These are phyloP conservation scores for Suillus discolor DNA, from an alignment of 768 basidiomycete genomes.

Conservation along the genomic window DNA sequence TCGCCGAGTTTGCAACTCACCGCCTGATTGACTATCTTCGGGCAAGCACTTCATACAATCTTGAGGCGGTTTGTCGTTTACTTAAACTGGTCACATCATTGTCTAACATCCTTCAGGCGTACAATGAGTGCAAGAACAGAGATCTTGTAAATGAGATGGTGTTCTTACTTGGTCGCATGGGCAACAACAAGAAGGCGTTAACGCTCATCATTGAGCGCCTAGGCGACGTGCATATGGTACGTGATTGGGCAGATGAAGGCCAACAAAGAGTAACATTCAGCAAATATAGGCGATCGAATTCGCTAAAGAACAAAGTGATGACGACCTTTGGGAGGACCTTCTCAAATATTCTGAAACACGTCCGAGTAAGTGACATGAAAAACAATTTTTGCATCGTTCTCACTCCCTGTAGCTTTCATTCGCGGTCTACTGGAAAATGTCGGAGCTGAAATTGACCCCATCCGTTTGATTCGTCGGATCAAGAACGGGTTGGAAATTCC, in stretches of 20 bases:
- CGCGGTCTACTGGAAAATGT: conserved; percentile 94
- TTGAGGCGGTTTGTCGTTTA: conserved; percentile 63
- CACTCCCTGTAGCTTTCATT: conserved; percentile 71
- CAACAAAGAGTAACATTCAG: conserved; percentile 4
- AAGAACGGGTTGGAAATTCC: conserved; percentile 96
- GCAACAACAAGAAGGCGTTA: conserved; percentile 93
- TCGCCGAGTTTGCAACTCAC: conserved; percentile 81
- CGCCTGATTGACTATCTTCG: conserved; percentile 90
- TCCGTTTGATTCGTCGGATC: conserved; percentile 91
- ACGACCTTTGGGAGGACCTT: conserved; percentile 98
- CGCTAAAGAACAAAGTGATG: conserved; percentile 94
- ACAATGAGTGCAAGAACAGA: conserved; percentile 78
- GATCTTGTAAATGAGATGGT: conserved; percentile 97
- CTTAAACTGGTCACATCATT: not conserved
- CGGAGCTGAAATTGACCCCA: conserved; percentile 93
- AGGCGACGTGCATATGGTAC: conserved; percentile 86
- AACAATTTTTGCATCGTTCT: not conserved
- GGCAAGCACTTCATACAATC: conserved; percentile 87
- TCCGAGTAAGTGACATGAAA: conserved; percentile 56
- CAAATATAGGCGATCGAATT: conserved; percentile 87
- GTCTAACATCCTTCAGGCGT: conserved; percentile 57
- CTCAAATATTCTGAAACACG: conserved; percentile 92
- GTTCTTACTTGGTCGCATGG: conserved; percentile 95
- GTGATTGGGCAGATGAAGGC: conserved; percentile 21
- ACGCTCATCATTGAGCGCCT: conserved; percentile 94